Conservation (phyloP, 148 eudicot species). For the Oxyria digyna region DNA sequence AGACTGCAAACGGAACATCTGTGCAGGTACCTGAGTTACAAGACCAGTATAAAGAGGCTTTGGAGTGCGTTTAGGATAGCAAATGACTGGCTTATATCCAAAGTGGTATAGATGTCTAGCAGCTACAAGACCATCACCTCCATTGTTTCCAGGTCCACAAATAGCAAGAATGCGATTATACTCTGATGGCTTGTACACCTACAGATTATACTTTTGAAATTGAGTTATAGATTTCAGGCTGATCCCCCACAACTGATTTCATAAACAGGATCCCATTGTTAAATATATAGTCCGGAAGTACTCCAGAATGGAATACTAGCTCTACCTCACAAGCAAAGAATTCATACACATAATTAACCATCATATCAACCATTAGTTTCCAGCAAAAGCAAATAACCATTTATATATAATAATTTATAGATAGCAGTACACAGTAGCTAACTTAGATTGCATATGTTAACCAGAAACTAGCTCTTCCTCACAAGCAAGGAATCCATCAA, state of each 20-base stretch:
- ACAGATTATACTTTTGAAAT: slow-evolving; percentile 11
- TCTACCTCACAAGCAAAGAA: neutral
- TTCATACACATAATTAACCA: neutral
- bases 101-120: slow-evolving; percentile 94
- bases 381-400: neutral
- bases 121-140: slow-evolving; percentile 98
- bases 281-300: neutral
- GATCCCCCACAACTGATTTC: neutral
- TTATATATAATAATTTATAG: neutral
- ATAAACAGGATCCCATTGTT: neutral
- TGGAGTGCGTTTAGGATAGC: slow-evolving; percentile 91
- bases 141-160: slow-evolving; percentile 98
- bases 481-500: too few relatives aligned
- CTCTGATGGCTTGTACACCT: slow-evolving; percentile 71
- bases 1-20: slow-evolving; percentile 1
- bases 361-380: neutral
- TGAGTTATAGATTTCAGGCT: neutral
- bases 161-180: slow-evolving; percentile 67
- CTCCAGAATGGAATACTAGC: neutral
- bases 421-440: neutral
- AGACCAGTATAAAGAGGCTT: slow-evolving; percentile 83
- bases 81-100: slow-evolving; percentile 70
- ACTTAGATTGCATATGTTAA: neutral
- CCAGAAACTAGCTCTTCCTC: too few relatives aligned
- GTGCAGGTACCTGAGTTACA: slow-evolving; percentile 68